Conservation (phyloP, 176 grass and related monocot species). For the Eleusine coracana region DNA sequence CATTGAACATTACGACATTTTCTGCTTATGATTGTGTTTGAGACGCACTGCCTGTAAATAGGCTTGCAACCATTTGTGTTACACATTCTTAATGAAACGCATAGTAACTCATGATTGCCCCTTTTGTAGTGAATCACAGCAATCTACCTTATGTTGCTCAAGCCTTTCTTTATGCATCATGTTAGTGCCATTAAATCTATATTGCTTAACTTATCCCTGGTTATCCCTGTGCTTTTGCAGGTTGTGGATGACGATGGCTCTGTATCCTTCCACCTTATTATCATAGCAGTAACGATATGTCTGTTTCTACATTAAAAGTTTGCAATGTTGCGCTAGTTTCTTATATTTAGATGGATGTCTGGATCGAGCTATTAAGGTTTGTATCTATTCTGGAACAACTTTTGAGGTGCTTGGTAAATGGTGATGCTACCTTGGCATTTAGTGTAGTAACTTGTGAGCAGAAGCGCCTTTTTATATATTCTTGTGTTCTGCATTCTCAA, state of each 20-base stretch:
- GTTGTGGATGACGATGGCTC: constrained; percentile 86
- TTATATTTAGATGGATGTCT: not conserved
- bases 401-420: not conserved
- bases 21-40: not conserved
- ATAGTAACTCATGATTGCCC: not conserved
- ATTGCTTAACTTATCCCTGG: constrained; percentile 28
- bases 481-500: not conserved
- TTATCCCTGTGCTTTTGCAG: constrained; percentile 54
- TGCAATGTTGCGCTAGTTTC: not conserved
- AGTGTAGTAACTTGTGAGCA: not conserved
- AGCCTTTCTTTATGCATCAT: not conserved
- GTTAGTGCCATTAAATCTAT: not conserved
- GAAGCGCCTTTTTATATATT: not conserved
- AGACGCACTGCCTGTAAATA: not conserved
- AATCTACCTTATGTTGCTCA: not conserved
- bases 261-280: constrained; percentile 60
- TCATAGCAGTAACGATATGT: not conserved
- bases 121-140: not conserved
- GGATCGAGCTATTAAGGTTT: not conserved
- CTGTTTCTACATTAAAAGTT: not conserved
- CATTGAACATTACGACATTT: not conserved
- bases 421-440: not conserved
- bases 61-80: not conserved
- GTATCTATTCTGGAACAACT: not conserved
- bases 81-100: not conserved